Conservation (phyloP, 305 asterid genomes). For the Euphrasia arctica region DNA sequence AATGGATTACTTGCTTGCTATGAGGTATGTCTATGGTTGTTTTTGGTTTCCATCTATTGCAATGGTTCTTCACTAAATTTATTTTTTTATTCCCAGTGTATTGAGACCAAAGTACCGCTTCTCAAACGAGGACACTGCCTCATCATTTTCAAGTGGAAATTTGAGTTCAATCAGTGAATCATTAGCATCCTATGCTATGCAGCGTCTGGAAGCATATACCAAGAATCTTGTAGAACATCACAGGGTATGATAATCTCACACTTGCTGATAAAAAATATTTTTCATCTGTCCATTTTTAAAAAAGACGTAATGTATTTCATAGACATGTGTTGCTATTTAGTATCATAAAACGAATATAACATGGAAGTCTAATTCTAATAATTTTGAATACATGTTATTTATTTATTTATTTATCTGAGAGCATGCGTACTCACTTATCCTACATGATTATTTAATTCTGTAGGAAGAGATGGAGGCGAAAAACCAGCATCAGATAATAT, state of each 20-base stretch:
- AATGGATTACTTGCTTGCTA: slow-evolving; percentile 91
- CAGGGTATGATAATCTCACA: slow-evolving; percentile 46
- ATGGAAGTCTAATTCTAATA: neutral
- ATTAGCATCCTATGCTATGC: slow-evolving; percentile 54
- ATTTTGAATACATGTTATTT: neutral
- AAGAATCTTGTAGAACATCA: slow-evolving; percentile 59
- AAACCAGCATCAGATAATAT: slow-evolving; percentile 46
- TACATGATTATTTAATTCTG: slow-evolving; percentile 24
- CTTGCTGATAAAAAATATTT: slow-evolving; percentile 10
- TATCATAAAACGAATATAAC: neutral
- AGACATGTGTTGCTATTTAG: neutral
- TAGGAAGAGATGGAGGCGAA: slow-evolving; percentile 67
- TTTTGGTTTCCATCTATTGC: slow-evolving; percentile 20
- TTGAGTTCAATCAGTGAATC: slow-evolving; percentile 46
- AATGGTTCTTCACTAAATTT: slow-evolving; percentile 23
- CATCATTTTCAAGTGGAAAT: slow-evolving; percentile 41
- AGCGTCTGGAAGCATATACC: slow-evolving; percentile 72
- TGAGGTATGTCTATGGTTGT: slow-evolving; percentile 60
- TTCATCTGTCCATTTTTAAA: slow-evolving; percentile 17
- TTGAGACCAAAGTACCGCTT: slow-evolving; percentile 79
- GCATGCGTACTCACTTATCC: neutral
- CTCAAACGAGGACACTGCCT: slow-evolving; percentile 39
- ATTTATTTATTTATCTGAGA: neutral
- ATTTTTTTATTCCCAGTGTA: slow-evolving; percentile 53
- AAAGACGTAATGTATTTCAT: neutral